Evolutionary conservation across 2,329 filamentous ascomycete genomes (phyloP), one percentile per base, ranked within the genome.

Genomic region (Fusarium sp.): DNA sequence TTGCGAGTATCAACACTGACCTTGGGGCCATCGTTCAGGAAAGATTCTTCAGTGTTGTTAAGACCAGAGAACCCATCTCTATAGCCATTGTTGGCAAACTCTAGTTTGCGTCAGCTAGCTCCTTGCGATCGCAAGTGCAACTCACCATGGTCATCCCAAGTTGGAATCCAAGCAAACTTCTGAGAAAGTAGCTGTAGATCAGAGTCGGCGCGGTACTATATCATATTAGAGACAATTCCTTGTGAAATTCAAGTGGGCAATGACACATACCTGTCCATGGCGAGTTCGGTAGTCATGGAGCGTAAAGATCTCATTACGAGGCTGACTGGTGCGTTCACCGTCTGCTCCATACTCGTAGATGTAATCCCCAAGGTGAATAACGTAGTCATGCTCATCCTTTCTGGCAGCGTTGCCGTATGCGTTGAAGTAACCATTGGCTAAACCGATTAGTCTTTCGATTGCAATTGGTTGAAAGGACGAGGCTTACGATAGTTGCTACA

Each of bases 1-100:
- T 92, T 92, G 65, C 89, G 84, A 74, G 90, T 87, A 67, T 92
- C 89, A n/a, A 91, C 86, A 30, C 83, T 86, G n/a, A 92, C 54
- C 5, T 46, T 47, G 1, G 38, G 54, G 6, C 66, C 66, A 2
- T 48, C 4, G 0, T 69, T 44, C 1, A 67, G 23, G 11, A 69
- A 69, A 0, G 66, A 69, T 5, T 69, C 40, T 20, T 69, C 66
- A 1, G 66, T 69, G 5, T 92, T 92, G 75, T 88, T 89, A 23
- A 90, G 77, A 6, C 82, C 80, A 3, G 84, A 83, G 10, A 83
- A 85, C 2, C 89, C 89, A 70, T 89, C 88, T 23, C 85, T 82
- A 72, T 88, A 92, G 4, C 84, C 86, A 69, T 92, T 91, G 73
- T 92, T 84, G 7, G 86, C 83, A 23, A 91, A 85, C 77, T 79